Percentiles rank a stretch among this genome's conserved stretches.
These are phyloP conservation scores for Naematelia encephala DNA, from an alignment of 768 basidiomycete genomes.

Conservation along the genomic window DNA sequence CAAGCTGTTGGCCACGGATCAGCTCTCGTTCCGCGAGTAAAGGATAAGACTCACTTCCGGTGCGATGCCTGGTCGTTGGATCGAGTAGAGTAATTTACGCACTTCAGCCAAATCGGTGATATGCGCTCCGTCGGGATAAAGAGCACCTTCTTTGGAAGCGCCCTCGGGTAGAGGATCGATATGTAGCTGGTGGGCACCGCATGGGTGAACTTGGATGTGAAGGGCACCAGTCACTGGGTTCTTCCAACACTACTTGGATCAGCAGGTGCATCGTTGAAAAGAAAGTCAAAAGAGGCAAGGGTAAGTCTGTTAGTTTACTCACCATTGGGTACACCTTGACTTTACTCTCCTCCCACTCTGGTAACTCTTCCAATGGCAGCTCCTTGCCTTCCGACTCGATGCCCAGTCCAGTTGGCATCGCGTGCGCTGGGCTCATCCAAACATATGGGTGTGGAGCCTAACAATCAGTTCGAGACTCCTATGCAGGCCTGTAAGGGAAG, in stretches of 20 bases:
- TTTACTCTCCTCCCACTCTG: slow-evolving; percentile 75
- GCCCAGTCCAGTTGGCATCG: slow-evolving; percentile 74
- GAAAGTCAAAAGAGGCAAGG: background rate
- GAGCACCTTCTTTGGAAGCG: slow-evolving; percentile 55
- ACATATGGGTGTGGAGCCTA: slow-evolving; percentile 73
- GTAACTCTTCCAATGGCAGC: slow-evolving; percentile 63
- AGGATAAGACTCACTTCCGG: slow-evolving; percentile 58
- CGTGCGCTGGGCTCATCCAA: slow-evolving; percentile 78
- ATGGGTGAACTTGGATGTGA: slow-evolving; percentile 88
- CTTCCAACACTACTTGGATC: slow-evolving; percentile 69
- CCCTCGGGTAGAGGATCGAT: slow-evolving; percentile 61
- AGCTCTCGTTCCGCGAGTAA: background rate
- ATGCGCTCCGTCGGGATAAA: slow-evolving; percentile 79
- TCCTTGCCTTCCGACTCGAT: slow-evolving; percentile 76
- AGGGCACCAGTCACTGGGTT: slow-evolving; percentile 78
- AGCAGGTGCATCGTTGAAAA: background rate
- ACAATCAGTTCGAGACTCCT: background rate
- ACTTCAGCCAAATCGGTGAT: slow-evolving; percentile 70
- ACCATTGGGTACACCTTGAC: slow-evolving; percentile 69
- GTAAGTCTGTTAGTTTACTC: slow-evolving; percentile 18
- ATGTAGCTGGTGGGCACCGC: slow-evolving; percentile 64
- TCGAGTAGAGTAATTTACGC: slow-evolving; percentile 70
- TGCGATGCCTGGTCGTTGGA: slow-evolving; percentile 85
- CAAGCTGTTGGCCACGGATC: slow-evolving; percentile 58
- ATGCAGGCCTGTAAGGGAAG: background rate